Conservation (phyloP, 108 stramenopile species). For the Skeletonema grethae region DNA sequence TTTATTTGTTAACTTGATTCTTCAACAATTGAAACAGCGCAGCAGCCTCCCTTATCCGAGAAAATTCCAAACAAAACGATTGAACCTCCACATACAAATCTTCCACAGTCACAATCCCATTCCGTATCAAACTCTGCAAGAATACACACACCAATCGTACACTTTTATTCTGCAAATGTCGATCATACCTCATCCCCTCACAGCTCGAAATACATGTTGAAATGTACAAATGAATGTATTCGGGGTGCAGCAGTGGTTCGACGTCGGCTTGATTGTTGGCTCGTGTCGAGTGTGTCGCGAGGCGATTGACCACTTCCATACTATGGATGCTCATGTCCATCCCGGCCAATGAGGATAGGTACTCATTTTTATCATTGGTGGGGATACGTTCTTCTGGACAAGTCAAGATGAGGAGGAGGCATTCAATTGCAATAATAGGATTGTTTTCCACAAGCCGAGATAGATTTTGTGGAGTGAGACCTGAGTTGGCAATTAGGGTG, state of each 20-base stretch:
- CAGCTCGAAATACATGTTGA: slow-evolving; percentile 94
- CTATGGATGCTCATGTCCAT: slow-evolving; percentile 97
- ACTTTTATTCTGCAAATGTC: slow-evolving; percentile 92
- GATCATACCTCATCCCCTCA: slow-evolving; percentile 90
- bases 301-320: slow-evolving; percentile 96
- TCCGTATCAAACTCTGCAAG: slow-evolving; percentile 92
- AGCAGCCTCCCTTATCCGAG: slow-evolving; percentile 93
- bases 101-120: slow-evolving; percentile 91
- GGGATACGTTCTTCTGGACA: slow-evolving; percentile 22
- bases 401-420: slow-evolving; percentile 82
- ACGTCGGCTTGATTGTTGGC: slow-evolving; percentile 12
- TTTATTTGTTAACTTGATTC: slow-evolving; percentile 13
- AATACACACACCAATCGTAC: slow-evolving; percentile 98
- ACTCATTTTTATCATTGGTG: slow-evolving; percentile 67
- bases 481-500: slow-evolving; percentile 67
- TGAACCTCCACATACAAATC: slow-evolving; percentile 95
- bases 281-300: slow-evolving; percentile 61
- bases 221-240: slow-evolving; percentile 96
- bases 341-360: slow-evolving; percentile 90
- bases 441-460: slow-evolving; percentile 96
- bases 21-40: slow-evolving; percentile 89
- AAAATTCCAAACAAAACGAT: slow-evolving; percentile 96
- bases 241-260: slow-evolving; percentile 83
- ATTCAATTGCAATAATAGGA: slow-evolving; percentile 89
- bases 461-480: slow-evolving; percentile 89